Base-by-base conservation (phyloP, 164 flowering plant genomes). In the Vitis cinerea region DNA sequence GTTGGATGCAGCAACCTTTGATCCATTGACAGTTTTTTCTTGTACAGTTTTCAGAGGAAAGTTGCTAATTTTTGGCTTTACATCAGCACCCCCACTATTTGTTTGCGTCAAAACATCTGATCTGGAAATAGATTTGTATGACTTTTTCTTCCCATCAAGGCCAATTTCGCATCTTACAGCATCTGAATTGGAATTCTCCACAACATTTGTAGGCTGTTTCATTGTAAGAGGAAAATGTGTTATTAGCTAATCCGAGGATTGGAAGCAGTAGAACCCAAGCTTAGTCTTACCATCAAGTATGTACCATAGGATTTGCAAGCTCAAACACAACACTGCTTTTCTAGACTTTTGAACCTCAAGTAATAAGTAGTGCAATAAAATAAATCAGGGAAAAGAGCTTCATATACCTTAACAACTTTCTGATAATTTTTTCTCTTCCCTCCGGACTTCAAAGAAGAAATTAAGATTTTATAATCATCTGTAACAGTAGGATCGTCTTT, bases 151-250 rank as follows among this genome's bases (percentile, higher is more conserved):
- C 61, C 15, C 44, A 59, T 27, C 30, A 16, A 61, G 31, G 17
- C 59, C 59, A 61, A 29, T 61, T 49, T 67, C 50, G 62, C 23
- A 12, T 30, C 53, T 61, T 15, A 67, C 50, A 56, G 74, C 65
- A 68, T 61, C 72, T 14, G 30, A 51, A 27, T 55, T 56, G n/a
- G 15, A 52, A 60, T 44, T 13, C 63, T 60, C 37, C 12, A 69
- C 44, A 48, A 59, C 31, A 64, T 63, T 66, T 63, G 55, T 65
- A 71, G 73, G 72, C 75, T 78, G 72, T 63, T 68, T 2, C 16
- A 30, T 59, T 59, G 61, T 19, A 27, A 15, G 16, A 63, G 62
- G 27, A 15, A 55, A 63, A 69, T 9, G 31, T 16, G 55, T 48
- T 13, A 27, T 52, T 11, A 19, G 61, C 13, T 23, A 59, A 27